Percentiles rank a stretch among this genome's conserved stretches.
Conservation (phyloP, 176 grass and related monocot genomes). For the Ensete glaucum region DNA sequence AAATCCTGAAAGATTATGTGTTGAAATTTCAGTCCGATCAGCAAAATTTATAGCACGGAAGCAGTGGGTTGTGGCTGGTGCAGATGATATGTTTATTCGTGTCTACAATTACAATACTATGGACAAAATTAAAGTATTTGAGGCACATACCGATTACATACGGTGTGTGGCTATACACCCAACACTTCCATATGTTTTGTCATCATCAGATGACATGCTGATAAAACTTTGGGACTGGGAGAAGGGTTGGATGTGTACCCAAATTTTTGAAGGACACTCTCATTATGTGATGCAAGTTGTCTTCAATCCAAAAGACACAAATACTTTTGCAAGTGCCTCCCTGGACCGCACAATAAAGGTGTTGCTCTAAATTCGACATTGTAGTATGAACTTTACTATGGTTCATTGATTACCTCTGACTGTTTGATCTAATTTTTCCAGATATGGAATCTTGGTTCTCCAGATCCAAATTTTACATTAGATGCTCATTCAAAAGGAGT, state of each 20-base stretch:
- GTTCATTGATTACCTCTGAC: not conserved
- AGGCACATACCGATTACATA: conserved; percentile 26
- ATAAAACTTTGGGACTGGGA: conserved; percentile 99
- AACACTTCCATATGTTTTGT: conserved; percentile 87
- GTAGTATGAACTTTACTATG: not conserved
- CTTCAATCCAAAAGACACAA: conserved; percentile 95
- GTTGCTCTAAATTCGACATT: not conserved
- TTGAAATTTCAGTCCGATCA: conserved; percentile 69
- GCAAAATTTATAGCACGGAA: conserved; percentile 91
- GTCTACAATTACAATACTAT: conserved; percentile 28
- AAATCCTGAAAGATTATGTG: conserved; percentile 8
- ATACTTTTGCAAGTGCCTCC: conserved; percentile 97
- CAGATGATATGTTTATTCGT: conserved; percentile 91
- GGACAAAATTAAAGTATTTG: conserved; percentile 21
- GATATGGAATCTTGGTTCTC: conserved; percentile 81
- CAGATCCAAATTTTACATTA: conserved; percentile 62
- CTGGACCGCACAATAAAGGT: conserved; percentile 98
- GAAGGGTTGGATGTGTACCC: conserved; percentile 95
- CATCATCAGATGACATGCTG: conserved; percentile 99
- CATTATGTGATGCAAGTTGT: conserved; percentile 99
- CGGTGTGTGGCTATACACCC: conserved; percentile 96
- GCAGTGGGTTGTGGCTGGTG: conserved; percentile 98
- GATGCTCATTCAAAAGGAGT: conserved; percentile 66
- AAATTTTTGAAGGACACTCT: conserved; percentile 99
- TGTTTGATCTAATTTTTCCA: conserved; percentile 14